Conservation (phyloP, 495 filamentous ascomycete species). For the Cudoniella acicularis region DNA sequence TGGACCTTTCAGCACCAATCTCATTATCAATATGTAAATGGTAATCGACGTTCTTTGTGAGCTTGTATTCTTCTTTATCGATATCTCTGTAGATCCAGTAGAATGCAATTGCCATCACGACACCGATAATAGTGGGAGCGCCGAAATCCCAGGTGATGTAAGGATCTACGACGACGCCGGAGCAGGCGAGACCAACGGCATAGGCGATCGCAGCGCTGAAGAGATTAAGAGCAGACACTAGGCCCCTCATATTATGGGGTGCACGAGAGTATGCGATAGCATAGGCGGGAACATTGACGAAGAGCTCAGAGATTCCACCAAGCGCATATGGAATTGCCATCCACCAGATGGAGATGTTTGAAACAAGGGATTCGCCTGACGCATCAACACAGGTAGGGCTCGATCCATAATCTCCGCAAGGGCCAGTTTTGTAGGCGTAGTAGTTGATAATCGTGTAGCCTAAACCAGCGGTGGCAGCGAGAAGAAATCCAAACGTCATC, state of each 20-base stretch:
- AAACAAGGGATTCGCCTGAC: conserved; percentile 40
- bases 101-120: conserved; percentile 38
- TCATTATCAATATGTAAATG: conserved; percentile 18
- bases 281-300: conserved; percentile 64
- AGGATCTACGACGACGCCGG: conserved; percentile 56
- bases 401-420: conserved; percentile 42
- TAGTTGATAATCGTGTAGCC: conserved; percentile 66
- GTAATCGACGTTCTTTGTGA: conserved; percentile 37
- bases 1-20: background rate
- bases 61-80: conserved; percentile 40
- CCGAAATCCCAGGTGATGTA: conserved; percentile 53
- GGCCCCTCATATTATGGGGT: conserved; percentile 62
- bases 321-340: conserved; percentile 43
- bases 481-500: conserved; percentile 68
- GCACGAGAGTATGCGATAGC: conserved; percentile 69
- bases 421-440: conserved; percentile 59
- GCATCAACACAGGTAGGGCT: conserved; percentile 28
- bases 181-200: conserved; percentile 52
- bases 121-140: conserved; percentile 42
- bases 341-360: conserved; percentile 35
- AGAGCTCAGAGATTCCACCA: conserved; percentile 61
- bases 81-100: conserved; percentile 44
- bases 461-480: conserved; percentile 58
- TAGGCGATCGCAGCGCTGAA: conserved; percentile 53
- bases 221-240: conserved; percentile 58